Base-by-base conservation (phyloP, 2,329 filamentous ascomycete genomes). In the Spiromastix sp. region DNA sequence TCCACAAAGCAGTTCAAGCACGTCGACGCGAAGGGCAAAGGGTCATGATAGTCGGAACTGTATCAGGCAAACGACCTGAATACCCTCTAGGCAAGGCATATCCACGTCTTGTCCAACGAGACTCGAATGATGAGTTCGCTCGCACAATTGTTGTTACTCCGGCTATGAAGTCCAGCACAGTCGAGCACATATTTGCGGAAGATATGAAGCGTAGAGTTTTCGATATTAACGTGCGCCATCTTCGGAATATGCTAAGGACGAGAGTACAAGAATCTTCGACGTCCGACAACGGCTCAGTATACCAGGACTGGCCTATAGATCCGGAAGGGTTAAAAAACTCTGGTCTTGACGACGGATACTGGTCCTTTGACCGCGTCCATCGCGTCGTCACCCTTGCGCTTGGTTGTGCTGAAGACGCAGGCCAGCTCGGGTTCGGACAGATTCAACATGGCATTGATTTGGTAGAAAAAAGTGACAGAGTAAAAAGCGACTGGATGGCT, bases 41-140 rank as follows among this genome's bases (percentile, higher is more conserved):
- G 40, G 71, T 94, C 34, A 71, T 87, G 37, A 70, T 95, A 12
- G 61, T 96, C 20, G 91, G 87, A n/a, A 85, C 83, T 4, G 80
- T 81, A 7, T 70, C 77, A 16, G 69, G 67, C 1, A 67, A 68
- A 12, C 66, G 71, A 11, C 56, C 71, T 32, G 65, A 72, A 56
- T 66, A 15, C 52, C 57, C 4, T 59, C 62, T 38, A 51, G 63
- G 63, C 3, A 59, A 59, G 42, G 59, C 56, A 25, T 61, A 60
- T 21, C 55, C 71, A n/a, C 57, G 61, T 9, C 48, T 60, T 20
- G 51, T 71, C 18, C 70, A 73, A 39, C 59, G 55, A 32, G 56
- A 63, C 7, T 52, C 56, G 16, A 55, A 66, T 24, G 62, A 66
- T 30, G 56, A 61, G 12, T 63, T 67, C 20, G 70, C 68, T 28